A percentile compares a stretch with the other conserved stretches of the same genome.
These are phyloP conservation scores for Botrytis tulipae DNA, from an alignment of 2,329 filamentous ascomycete species.

Conservation along the genomic window DNA sequence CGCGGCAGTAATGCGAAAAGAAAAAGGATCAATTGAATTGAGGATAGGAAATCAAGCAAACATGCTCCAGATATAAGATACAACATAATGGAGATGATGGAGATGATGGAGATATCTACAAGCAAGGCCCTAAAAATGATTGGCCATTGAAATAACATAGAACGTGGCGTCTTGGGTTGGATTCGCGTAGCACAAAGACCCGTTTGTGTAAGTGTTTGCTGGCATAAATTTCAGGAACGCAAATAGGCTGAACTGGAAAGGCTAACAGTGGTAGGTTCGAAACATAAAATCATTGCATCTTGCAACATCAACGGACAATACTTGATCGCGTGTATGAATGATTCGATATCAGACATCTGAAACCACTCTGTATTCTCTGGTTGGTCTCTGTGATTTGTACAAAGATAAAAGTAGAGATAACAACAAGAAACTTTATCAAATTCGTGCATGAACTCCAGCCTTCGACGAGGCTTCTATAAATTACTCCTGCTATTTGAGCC, in stretches of 20 bases:
- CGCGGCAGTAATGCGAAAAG: background rate
- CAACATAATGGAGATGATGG: background rate
- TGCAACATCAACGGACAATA: background rate
- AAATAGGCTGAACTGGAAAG: constrained; percentile 2
- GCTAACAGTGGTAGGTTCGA: background rate
- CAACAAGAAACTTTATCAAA: background rate
- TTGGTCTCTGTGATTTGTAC: background rate
- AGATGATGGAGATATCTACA: background rate
- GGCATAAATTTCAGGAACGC: constrained; percentile 9
- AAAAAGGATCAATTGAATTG: background rate
- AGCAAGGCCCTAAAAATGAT: constrained; percentile 18
- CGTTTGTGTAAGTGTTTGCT: constrained; percentile 23
- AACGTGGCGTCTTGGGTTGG: constrained; percentile 22
- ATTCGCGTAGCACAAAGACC: constrained; percentile 4
- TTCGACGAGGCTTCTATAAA: constrained; percentile 1
- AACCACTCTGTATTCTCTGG: background rate
- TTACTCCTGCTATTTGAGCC: background rate
- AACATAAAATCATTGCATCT: background rate
- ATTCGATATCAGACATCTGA: constrained; percentile 10
- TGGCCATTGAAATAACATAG: constrained; percentile 14
- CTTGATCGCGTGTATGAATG: background rate
- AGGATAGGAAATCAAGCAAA: background rate
- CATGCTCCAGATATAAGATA: background rate
- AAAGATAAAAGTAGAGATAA: background rate
- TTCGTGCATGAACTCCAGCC: background rate